These are phyloP conservation scores for Xerophyta viscosa DNA, from an alignment of 106 monocot species.

Conservation along the genomic window DNA sequence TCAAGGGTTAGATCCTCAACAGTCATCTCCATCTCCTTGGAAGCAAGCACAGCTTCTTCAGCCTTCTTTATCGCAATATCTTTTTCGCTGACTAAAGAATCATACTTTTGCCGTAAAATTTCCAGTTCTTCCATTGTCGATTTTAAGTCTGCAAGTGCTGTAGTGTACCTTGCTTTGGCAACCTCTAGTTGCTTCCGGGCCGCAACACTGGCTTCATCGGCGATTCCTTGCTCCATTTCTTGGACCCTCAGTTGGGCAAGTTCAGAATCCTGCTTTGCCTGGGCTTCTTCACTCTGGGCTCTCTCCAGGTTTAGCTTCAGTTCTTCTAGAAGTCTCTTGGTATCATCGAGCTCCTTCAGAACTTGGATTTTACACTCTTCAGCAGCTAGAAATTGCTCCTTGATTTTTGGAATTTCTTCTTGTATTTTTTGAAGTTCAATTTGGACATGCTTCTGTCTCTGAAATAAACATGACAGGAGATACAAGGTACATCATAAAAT, in stretches of 20 bases:
- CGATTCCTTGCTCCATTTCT: conserved; percentile 45
- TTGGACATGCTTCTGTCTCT: conserved; percentile 22
- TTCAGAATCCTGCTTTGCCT: conserved; percentile 45
- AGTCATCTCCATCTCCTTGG: conserved; percentile 31
- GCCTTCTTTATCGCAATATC: conserved; percentile 24
- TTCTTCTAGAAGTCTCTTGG: conserved; percentile 37
- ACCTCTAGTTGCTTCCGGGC: conserved; percentile 31
- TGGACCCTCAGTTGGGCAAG: conserved; percentile 33
- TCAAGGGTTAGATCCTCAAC: conserved; percentile 39
- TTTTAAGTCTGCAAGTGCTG: conserved; percentile 29
- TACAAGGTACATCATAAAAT: too few species aligned
- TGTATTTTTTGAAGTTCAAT: conserved; percentile 32
- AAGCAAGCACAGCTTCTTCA: conserved; percentile 22
- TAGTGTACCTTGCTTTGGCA: conserved; percentile 22
- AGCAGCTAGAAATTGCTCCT: conserved; percentile 31
- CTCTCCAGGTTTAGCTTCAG: conserved; percentile 38
- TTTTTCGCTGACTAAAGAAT: conserved; percentile 21
- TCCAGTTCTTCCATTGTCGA: conserved; percentile 27
- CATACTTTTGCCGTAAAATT: conserved; percentile 13
- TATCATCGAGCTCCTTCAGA: conserved; percentile 34
- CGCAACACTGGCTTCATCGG: conserved; percentile 25
- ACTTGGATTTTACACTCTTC: conserved; percentile 19
- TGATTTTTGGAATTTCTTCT: conserved; percentile 32
- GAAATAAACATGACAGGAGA: background rate
- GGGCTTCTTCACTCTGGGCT: conserved; percentile 29